phyloP scores from a whole-genome alignment of 2,329 filamentous ascomycete species.

The Paraconiothyrium sp. region DNA sequence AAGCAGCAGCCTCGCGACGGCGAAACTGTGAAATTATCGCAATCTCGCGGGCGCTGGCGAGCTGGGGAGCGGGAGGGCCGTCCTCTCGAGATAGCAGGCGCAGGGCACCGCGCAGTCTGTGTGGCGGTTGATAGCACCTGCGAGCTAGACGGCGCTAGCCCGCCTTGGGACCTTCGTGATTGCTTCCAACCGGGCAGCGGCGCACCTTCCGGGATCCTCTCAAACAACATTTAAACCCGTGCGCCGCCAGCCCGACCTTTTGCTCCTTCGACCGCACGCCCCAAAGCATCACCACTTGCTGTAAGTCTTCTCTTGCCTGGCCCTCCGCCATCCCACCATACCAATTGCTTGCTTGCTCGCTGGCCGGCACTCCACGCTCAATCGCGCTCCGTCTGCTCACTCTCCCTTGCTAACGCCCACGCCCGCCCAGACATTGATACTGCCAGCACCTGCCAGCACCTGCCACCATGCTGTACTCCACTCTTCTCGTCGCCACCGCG shows the following conservation, averaged over 20 bases:
- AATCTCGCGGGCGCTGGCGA: not conserved
- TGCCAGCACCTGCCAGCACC: constrained; percentile 38
- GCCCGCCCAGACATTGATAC: constrained; percentile 49
- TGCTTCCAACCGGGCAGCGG: constrained; percentile 14
- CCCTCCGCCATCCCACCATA: constrained; percentile 5
- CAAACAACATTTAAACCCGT: constrained; percentile 25
- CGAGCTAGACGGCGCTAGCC: constrained; percentile 13
- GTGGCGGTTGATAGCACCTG: constrained; percentile 14
- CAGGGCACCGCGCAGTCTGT: constrained; percentile 11
- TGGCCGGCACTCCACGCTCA: constrained; percentile 10
- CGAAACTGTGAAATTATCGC: constrained; percentile 8
- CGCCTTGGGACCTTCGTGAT: constrained; percentile 13
- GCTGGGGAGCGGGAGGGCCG: not conserved
- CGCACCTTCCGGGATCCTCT: constrained; percentile 18
- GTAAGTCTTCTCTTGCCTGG: constrained; percentile 16
- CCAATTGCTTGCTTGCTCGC: constrained; percentile 18
- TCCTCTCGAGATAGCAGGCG: constrained; percentile 4
- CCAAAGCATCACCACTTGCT: constrained; percentile 24
- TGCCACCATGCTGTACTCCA: constrained; percentile 58
- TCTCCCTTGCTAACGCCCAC: constrained; percentile 32
- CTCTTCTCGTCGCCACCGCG: constrained; percentile 57
- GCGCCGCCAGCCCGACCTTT: constrained; percentile 14
- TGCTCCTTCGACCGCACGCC: constrained; percentile 9
- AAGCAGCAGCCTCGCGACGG: constrained; percentile 1
- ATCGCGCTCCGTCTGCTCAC: constrained; percentile 3